Evolutionary conservation across 495 filamentous ascomycete species (phyloP), one percentile per base, ranked within the genome.

Genomic region (Daldinia childiae): DNA sequence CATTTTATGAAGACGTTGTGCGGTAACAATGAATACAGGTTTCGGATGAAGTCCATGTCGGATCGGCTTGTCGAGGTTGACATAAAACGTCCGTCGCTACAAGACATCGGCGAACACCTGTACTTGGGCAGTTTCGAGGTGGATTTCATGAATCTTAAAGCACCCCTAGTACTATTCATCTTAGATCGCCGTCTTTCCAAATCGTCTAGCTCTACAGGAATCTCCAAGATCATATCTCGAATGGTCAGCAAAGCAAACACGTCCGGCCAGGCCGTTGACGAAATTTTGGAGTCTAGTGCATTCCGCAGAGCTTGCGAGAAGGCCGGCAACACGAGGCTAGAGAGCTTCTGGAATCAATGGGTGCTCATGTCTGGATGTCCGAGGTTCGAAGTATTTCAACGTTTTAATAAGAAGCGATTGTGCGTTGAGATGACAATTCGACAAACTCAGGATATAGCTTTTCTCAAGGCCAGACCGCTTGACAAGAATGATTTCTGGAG

Each of bases 321-420:
- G 79, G 85, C 93, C 34, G 92, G 92, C 36, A 92, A 95, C 73
- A 89, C 90, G 54, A 92, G 92, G 68, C 82, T 97, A 2, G 94
- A 98, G 45, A 79, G 86, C 1, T 96, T 98, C 76, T 98, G 96
- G 84, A 86, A 90, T 11, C 96, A 99, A 75, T 99, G 95, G 95
- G 88, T 99, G 2, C 86, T 90, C 64, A 89, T 91, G 11, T 90
- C 92, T 9, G 95, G 95, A 6, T 98, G 94, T 74, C 96, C 96
- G 5, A 87, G 86, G 24, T 94, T 99, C 72, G 83, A 89, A 30
- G 91, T 95, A 56, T 91, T 87, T 17, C 94, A 97, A 69, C 86
- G 89, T 27, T 98, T 99, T 80, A 99, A 98, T 72, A 98, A 98
- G 84, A 99, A 99, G 80, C 92, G 96, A 73, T 86, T 98, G 34